Evolutionary conservation across 2,329 filamentous ascomycete genomes (phyloP), one percentile per base, ranked within the genome.

Genomic region (Diplodia corticola): DNA sequence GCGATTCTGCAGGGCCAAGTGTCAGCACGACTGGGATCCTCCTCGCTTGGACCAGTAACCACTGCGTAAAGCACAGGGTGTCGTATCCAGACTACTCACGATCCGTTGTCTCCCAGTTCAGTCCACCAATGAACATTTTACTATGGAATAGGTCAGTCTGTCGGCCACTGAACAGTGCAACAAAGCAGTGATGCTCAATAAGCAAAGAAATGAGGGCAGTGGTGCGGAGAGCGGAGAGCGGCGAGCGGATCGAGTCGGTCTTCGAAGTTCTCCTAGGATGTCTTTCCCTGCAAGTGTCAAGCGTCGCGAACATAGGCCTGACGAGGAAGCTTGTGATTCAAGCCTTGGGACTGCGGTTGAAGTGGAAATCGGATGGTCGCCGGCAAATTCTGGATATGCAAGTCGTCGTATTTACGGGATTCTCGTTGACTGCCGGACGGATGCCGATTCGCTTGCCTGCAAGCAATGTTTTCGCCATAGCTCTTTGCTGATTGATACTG

Each of bases 21-120:
- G 71, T 79, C 71, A 80, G 75, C 70, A 37, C 30, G 51, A 13
- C 44, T 59, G 28, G 49, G 5, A 44, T 3, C 6, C 17, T 13
- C 40, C 40, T 57, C 72, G 64, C 17, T 35, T 15, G 13, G 17
- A n/a, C 9, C 17, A 44, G 40, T n/a, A n/a, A n/a, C 40, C 46
- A 28, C 10, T 22, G 54, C 40, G 30, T 20, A 13, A 22, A 37
- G 20, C 44, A 66, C 13, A 28, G 49, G 24, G 15, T 26, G 24
- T 49, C 28, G n/a, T 28, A 17, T n/a, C 67, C 69, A 68, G 68
- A 17, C 66, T 40, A 81, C 93, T 85, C 88, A 98, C 94, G 89
- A 82, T 98, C 94, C 65, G 95, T 98, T 17, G 95, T 99, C 80
- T 99, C 95, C 95, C 95, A 99, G 77, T 99, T 99, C 65, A 99